Evolutionary conservation across 257 asterid genomes (phyloP), one percentile per base, ranked within the genome.

Genomic region (Nicotiana tomentosiformis): DNA sequence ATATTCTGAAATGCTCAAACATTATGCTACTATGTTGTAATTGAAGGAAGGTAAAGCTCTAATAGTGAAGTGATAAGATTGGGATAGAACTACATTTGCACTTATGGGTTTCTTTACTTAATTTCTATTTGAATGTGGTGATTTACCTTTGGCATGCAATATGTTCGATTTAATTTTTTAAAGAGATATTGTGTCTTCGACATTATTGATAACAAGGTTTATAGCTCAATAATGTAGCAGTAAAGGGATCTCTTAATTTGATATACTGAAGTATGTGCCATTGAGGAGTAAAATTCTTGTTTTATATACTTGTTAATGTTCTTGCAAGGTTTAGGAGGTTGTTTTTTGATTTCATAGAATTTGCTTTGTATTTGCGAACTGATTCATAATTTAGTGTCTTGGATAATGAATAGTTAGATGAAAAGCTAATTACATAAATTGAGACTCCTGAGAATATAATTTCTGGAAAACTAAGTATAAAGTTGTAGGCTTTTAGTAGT

Each of bases 111-210:
- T 93, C 96, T 51, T 84, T 90, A 85, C 91, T 94, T 49, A 94
- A 94, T 66, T 91, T 93, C 39, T 93, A 90, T 80, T 90, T 90
- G 17, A 90, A 81, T 90, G 94, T 64, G 88, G 93, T 80, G 88
- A 87, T 37, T 82, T 91, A 80, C 82, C 82, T 67, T 76, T 33
- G 76, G 92, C 89, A 0, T 61, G 86, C 58, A 61, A 74, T 8
- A 93, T 87, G 62, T 88, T 94, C 10, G 91, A 90, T 83, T 81
- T 89, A 83, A 92, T 90, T 91, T 90, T 89, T 4, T n/a, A 79
- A 29, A 90, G 87, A 86, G 92, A 91, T 55, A 93, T 90, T 76
- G 94, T 91, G 39, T 81, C 92, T 0, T 94, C 96, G 97, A 94
- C 97, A 37, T 88, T 90, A 77, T 83, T 94, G 87, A 90, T 92